These are phyloP conservation scores for Metschnikowia bowlesiae DNA, from an alignment of 805 yeast species.

Conservation along the genomic window DNA sequence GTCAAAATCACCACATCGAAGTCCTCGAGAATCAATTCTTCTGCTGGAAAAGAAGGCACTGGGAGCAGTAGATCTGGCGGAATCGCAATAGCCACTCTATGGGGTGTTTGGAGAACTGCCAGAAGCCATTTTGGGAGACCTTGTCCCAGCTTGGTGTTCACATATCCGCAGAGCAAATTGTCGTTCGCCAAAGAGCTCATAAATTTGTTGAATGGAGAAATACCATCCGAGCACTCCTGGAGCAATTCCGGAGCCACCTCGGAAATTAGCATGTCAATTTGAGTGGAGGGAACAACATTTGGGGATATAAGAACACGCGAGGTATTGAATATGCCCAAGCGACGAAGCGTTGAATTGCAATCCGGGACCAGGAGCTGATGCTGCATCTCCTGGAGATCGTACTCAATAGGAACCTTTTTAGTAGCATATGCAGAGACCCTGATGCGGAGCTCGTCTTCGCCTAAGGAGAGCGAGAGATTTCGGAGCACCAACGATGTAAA, in stretches of 20 bases:
- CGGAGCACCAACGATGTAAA: background rate
- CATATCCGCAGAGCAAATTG: conserved; percentile 6
- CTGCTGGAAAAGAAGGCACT: background rate
- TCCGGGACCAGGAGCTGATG: conserved; percentile 28
- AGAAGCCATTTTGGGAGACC: conserved; percentile 1
- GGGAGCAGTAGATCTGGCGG: background rate
- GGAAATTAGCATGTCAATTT: conserved; percentile 19
- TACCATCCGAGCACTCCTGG: conserved; percentile 19
- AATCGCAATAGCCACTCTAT: background rate
- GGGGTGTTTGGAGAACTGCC: background rate
- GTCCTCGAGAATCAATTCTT: background rate
- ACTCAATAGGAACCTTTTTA: background rate
- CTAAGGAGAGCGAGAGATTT: background rate
- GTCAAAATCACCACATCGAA: background rate
- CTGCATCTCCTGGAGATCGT: conserved; percentile 18
- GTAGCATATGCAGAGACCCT: background rate
- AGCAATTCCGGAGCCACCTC: conserved; percentile 18
- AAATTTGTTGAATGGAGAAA: conserved; percentile 20
- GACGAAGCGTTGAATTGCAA: conserved; percentile 19
- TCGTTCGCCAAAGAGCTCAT: conserved; percentile 18
- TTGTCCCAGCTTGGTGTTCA: background rate
- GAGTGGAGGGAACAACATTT: conserved; percentile 10
- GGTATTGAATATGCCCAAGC: conserved; percentile 24
- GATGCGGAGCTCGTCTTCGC: background rate
- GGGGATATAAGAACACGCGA: conserved; percentile 16